Evolutionary conservation across 495 filamentous ascomycete genomes (phyloP).

Genomic region (Evernia prunastri): DNA sequence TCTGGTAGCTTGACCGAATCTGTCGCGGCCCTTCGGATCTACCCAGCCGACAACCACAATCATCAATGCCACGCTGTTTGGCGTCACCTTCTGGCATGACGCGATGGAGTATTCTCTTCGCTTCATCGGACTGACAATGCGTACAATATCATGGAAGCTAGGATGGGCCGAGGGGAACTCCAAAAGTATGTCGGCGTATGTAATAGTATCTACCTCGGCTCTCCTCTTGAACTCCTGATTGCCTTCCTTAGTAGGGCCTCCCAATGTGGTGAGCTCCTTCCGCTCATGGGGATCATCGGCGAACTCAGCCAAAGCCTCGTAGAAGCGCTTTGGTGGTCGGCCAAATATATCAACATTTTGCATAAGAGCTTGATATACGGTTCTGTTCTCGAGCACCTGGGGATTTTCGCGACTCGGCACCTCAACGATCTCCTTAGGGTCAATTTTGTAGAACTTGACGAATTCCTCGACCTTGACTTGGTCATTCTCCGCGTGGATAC

Average conservation of each 20-base stretch:
- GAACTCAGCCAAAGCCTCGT: constrained; percentile 83
- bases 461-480: constrained; percentile 69
- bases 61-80: constrained; percentile 81
- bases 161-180: constrained; percentile 87
- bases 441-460: constrained; percentile 80
- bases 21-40: constrained; percentile 77
- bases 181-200: constrained; percentile 82
- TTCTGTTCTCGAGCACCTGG: constrained; percentile 73
- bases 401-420: constrained; percentile 81
- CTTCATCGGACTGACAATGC: constrained; percentile 86
- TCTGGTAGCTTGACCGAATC: constrained; percentile 86
- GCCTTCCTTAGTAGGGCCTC: constrained; percentile 61
- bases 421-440: constrained; percentile 77
- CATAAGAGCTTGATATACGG: constrained; percentile 83
- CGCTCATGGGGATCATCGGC: constrained; percentile 76
- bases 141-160: constrained; percentile 80
- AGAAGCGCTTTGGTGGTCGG: constrained; percentile 93
- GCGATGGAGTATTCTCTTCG: constrained; percentile 97
- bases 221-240: constrained; percentile 91
- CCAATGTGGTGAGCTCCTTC: constrained; percentile 68
- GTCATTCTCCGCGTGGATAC: constrained; percentile 93
- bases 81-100: constrained; percentile 86
- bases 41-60: constrained; percentile 97
- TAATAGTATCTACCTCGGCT: constrained; percentile 87
- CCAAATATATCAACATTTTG: constrained; percentile 98